Evolutionary conservation across 169 alveolate species (phyloP), one percentile per base, ranked within the genome.

Genomic region (Miamiensis avidus): DNA sequence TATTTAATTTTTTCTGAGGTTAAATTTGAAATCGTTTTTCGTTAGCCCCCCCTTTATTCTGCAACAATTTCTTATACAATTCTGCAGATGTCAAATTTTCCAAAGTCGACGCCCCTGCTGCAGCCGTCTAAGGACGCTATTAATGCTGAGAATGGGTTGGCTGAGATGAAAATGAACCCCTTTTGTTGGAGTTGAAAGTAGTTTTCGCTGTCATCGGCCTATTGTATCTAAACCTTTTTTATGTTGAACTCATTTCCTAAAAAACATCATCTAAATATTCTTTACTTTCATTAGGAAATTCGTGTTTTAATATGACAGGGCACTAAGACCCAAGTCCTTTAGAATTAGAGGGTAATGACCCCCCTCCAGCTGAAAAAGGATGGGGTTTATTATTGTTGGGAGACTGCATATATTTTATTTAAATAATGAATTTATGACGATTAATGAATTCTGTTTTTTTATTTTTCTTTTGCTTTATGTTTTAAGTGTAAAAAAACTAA

Each of bases 171-270:
- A 29, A 69, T 32, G 28, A 27, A 33, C 33, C 72, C 28, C 11
- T 77, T 77, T 29, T 15, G 6, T 73, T 29, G 33, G 31, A n/a
- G 34, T 77, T 77, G 20, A 33, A 1, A n/a, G 34, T 49, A 64
- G 30, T 79, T 29, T 34, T 79, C 30, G 84, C 84, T 79, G 84
- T 79, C 29, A 34, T 79, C 27, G 84, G 84, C 6, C 84, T 69
- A n/a, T 79, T 34, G 64, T 34, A 79, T 79, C 29, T 49, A 31
- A 49, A 49, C 28, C 76, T 69, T 29, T 65, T 34, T 79, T 79
- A 49, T 34, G 76, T 79, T 49, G 75, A 49, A 25, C 84, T 79
- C 75, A 49, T 49, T 49, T 79, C 84, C 49, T 79, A 64, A 34
- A 33, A 75, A 34, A 49, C n/a, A 79, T 79, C 65, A 79, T 79